A percentile compares a stretch with the other conserved stretches of the same genome.
phyloP scores from a whole-genome alignment of 1,284 basidiomycete species.

The Trichosporon faecale region DNA sequence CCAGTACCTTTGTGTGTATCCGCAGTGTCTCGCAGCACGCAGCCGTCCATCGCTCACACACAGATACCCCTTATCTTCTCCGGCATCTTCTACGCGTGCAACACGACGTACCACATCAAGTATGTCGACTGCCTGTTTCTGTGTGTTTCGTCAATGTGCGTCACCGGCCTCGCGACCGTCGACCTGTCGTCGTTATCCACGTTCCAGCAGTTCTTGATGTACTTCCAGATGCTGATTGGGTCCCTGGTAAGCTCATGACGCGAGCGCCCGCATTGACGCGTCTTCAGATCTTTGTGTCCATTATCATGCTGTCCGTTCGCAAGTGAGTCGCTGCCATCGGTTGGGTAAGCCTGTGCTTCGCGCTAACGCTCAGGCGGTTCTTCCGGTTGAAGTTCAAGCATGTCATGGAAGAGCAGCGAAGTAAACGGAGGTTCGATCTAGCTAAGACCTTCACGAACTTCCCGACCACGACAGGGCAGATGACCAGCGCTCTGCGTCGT shows the following conservation, averaged over 20 bases:
- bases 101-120: slow-evolving; percentile 49
- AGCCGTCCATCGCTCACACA: neutral
- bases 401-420: slow-evolving; percentile 57
- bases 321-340: slow-evolving; percentile 25
- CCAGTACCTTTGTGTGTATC: slow-evolving; percentile 46
- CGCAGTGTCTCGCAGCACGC: neutral
- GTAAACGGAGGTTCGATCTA: slow-evolving; percentile 29
- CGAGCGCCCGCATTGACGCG: neutral
- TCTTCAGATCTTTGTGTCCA: slow-evolving; percentile 46
- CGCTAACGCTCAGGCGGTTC: slow-evolving; percentile 59
- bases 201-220: slow-evolving; percentile 56
- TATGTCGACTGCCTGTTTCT: slow-evolving; percentile 56
- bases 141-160: slow-evolving; percentile 56
- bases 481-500: slow-evolving; percentile 27
- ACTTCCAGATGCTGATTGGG: slow-evolving; percentile 51
- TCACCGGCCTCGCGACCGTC: slow-evolving; percentile 55
- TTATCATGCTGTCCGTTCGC: slow-evolving; percentile 52
- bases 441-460: slow-evolving; percentile 38
- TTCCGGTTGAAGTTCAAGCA: slow-evolving; percentile 70
- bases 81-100: slow-evolving; percentile 53
- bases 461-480: slow-evolving; percentile 20
- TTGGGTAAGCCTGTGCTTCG: neutral
- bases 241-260: slow-evolving; percentile 40
- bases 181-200: slow-evolving; percentile 53
- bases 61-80: slow-evolving; percentile 54